Conservation (phyloP, 345 rosid genomes). For the Turritis glabra region DNA sequence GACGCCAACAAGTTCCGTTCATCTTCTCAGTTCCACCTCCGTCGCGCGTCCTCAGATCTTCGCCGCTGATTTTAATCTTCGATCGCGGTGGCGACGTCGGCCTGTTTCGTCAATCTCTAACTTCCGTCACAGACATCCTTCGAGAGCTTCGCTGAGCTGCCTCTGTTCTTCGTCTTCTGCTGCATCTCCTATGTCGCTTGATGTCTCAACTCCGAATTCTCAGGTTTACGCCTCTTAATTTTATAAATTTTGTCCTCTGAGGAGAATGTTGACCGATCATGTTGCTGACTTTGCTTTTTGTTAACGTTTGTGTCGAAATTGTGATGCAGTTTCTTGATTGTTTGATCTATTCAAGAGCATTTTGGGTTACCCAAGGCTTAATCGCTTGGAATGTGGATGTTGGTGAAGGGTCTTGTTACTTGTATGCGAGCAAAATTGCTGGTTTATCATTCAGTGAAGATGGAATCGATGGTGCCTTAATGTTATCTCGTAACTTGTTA, state of each 20-base stretch:
- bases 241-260: neutral
- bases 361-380: slow-evolving; percentile 62
- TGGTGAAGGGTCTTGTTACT: slow-evolving; percentile 60
- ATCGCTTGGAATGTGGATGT: slow-evolving; percentile 84
- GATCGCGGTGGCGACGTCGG: slow-evolving; percentile 13
- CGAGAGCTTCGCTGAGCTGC: slow-evolving; percentile 34
- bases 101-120: slow-evolving; percentile 25
- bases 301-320: slow-evolving; percentile 23
- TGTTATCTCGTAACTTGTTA: neutral
- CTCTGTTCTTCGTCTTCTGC: slow-evolving; percentile 43
- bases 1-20: slow-evolving; percentile 22
- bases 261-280: slow-evolving; percentile 9
- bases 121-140: slow-evolving; percentile 20
- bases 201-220: slow-evolving; percentile 43
- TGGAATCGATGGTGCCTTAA: slow-evolving; percentile 59
- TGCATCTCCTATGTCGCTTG: slow-evolving; percentile 50
- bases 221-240: slow-evolving; percentile 46
- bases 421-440: slow-evolving; percentile 69
- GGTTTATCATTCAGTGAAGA: slow-evolving; percentile 53
- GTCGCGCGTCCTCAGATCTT: slow-evolving; percentile 23
- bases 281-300: slow-evolving; percentile 15
- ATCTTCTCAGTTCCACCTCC: slow-evolving; percentile 23
- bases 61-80: slow-evolving; percentile 14
- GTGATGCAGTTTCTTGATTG: slow-evolving; percentile 52
- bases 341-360: slow-evolving; percentile 62